Conservation (phyloP, 1,284 basidiomycete genomes). For the Fomitopsis palustris region DNA sequence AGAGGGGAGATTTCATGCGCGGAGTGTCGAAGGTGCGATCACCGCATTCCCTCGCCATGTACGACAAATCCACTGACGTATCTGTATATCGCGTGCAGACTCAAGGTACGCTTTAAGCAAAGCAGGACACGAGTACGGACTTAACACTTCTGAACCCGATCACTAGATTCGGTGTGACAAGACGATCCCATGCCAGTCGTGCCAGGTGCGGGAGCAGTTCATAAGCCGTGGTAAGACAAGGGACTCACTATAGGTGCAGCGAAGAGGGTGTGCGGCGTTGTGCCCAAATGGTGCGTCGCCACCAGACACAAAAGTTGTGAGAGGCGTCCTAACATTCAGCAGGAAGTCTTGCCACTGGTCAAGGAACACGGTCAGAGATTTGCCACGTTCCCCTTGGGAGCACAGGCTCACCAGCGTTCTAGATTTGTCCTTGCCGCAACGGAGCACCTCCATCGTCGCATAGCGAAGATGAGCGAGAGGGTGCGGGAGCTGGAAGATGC, state of each 20-base stretch:
- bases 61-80: conserved; percentile 5
- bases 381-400: too few relatives aligned
- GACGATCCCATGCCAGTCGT: conserved; percentile 68
- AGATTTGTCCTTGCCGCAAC: conserved; percentile 79
- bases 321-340: conserved; percentile 1
- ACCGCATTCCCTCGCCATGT: conserved; percentile 19
- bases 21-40: conserved; percentile 63
- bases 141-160: conserved; percentile 3
- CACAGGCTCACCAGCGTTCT: neutral
- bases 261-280: conserved; percentile 62
- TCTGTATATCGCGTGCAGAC: conserved; percentile 11
- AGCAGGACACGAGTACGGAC: neutral
- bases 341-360: conserved; percentile 42
- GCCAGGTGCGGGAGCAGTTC: conserved; percentile 41
- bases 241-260: conserved; percentile 25
- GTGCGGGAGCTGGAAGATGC: conserved; percentile 77
- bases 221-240: neutral
- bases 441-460: conserved; percentile 69
- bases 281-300: conserved; percentile 62
- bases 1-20: conserved; percentile 70
- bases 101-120: conserved; percentile 19
- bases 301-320: neutral
- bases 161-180: conserved; percentile 70
- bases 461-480: conserved; percentile 68
- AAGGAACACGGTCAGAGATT: conserved; percentile 63